Percentiles rank a stretch among this genome's conserved stretches.
Conservation (phyloP, 2,329 filamentous ascomycete species). For the Neofusicoccum umdonicola region DNA sequence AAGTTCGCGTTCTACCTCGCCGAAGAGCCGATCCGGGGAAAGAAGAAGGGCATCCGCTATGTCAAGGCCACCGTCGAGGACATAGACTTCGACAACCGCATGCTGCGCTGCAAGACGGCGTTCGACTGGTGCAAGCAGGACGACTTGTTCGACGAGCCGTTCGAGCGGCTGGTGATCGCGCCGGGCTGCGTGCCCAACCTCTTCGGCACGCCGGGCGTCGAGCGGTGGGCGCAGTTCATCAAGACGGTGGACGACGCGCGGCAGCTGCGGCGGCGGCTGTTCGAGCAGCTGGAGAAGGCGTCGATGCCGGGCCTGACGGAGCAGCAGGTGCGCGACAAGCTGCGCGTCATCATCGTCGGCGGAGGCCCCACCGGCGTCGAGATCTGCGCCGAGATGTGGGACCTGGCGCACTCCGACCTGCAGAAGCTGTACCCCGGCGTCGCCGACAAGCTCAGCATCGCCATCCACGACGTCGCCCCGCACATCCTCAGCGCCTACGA, state of each 20-base stretch:
- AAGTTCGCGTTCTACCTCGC: slow-evolving; percentile 47
- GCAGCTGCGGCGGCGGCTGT: slow-evolving; percentile 33
- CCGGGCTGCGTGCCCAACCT: slow-evolving; percentile 42
- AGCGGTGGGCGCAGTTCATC: slow-evolving; percentile 40
- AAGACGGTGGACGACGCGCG: slow-evolving; percentile 37
- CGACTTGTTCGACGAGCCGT: slow-evolving; percentile 37
- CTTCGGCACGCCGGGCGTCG: slow-evolving; percentile 41
- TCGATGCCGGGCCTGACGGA: slow-evolving; percentile 30
- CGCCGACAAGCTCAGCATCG: slow-evolving; percentile 39
- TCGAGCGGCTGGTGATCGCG: slow-evolving; percentile 43
- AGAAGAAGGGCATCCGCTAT: slow-evolving; percentile 30
- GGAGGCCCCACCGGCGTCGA: slow-evolving; percentile 45
- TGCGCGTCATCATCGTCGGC: slow-evolving; percentile 42
- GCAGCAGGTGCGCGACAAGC: slow-evolving; percentile 31
- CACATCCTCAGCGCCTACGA: slow-evolving; percentile 44
- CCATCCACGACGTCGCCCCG: slow-evolving; percentile 46
- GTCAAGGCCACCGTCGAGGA: slow-evolving; percentile 41
- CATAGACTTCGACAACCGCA: slow-evolving; percentile 38
- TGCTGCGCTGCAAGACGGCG: slow-evolving; percentile 37
- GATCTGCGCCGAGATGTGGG: slow-evolving; percentile 44
- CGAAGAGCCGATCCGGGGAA: slow-evolving; percentile 44
- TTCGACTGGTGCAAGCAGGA: slow-evolving; percentile 25
- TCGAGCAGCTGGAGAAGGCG: slow-evolving; percentile 39
- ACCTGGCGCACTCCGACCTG: slow-evolving; percentile 42
- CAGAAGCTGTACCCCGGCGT: slow-evolving; percentile 41